phyloP scores from a whole-genome alignment of 78 protist genomes.

The Bigelowiella natans region DNA sequence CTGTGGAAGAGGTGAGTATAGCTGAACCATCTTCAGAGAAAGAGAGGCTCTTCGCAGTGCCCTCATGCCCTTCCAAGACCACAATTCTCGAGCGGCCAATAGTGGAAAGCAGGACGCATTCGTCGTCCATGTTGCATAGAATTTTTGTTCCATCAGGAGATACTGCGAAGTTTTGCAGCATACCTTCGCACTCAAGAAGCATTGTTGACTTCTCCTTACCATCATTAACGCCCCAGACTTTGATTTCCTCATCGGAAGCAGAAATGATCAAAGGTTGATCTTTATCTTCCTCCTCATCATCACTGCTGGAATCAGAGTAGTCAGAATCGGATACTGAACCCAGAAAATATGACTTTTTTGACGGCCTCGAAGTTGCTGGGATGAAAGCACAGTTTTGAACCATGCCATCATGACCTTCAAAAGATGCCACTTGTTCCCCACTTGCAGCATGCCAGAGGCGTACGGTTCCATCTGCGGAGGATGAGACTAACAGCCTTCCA shows the following conservation, averaged over 20 bases:
- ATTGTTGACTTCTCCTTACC: neutral
- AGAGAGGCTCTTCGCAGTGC: neutral
- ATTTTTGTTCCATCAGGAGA: neutral
- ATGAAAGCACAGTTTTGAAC: neutral
- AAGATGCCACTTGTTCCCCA: neutral
- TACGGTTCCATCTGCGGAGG: neutral
- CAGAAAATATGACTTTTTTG: too few species aligned
- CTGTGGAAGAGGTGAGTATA: neutral
- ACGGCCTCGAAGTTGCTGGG: neutral
- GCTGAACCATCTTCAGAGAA: neutral
- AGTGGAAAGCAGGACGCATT: neutral
- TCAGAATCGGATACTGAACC: neutral
- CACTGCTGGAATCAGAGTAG: neutral
- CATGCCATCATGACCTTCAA: neutral
- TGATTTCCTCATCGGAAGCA: neutral
- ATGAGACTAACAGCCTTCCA: neutral
- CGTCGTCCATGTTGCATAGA: neutral
- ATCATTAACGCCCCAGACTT: neutral
- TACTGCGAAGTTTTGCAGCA: neutral
- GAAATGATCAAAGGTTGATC: neutral
- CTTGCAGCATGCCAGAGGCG: neutral
- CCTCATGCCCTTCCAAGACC: neutral
- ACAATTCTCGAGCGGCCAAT: neutral
- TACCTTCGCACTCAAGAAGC: neutral
- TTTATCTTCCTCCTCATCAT: neutral